Evolutionary conservation across 768 basidiomycete species (phyloP), one percentile per base, ranked within the genome.

Genomic region (Tylopilus vinaceipallidus): DNA sequence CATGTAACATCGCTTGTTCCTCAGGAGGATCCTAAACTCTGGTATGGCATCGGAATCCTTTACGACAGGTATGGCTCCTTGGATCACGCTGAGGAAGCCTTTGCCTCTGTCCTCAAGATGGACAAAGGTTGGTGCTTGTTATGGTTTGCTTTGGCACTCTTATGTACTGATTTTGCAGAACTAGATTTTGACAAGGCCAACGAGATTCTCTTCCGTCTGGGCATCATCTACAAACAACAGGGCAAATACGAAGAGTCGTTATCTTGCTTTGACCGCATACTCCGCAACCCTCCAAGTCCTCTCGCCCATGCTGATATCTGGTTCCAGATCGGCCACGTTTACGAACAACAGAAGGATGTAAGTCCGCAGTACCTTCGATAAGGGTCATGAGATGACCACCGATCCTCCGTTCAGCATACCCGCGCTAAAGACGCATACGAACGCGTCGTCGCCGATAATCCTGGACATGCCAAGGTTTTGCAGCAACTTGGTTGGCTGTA

Each of bases 261-360:
- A 3, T 80, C 81, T 46, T 98, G 97, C 72, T 98, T 98, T 74
- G 91, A 95, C 63, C 91, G 91, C 64, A 98, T 99, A 55, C 84
- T 98, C 45, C 88, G 90, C 54, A 95, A 91, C 63, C 97, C 97
- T 3, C 97, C 95, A 29, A 87, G 84, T 55, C 97, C 97, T 2
- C 84, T 99, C 27, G 95, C 95, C 14, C 90, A 95, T 59, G 90
- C 93, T 48, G 97, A 99, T 59, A 98, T 99, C 56, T 98, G 95
- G 94, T 98, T 98, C 82, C 97, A 99, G 72, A 97, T 99, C 53
- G 97, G 97, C 3, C 97, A 98, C 63, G 95, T 98, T 17, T 93
- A 91, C 61, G 97, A 98, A 70, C 95, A 97, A 65, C 91, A 95
- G 69, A 88, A 93, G 71, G 94, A 98, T 66, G 95, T 95, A 66